A percentile compares a stretch with the other conserved stretches of the same genome.
phyloP scores from a whole-genome alignment of 306 rosid genomes.

The Vigna reflexopilosa region DNA sequence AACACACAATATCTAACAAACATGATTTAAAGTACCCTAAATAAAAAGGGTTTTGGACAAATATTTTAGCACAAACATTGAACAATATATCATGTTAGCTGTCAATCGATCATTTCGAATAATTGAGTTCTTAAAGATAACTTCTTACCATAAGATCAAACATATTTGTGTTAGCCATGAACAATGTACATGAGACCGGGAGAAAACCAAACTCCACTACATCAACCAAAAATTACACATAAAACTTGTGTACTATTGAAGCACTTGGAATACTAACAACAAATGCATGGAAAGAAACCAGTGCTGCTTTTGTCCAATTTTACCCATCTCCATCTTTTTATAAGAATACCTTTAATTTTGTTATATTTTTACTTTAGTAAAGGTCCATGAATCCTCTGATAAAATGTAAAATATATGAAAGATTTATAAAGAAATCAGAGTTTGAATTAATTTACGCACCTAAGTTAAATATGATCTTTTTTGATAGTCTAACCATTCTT shows the following conservation, averaged over 20 bases:
- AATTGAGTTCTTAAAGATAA: slow-evolving; percentile 23
- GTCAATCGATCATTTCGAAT: slow-evolving; percentile 4
- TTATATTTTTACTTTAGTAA: not conserved
- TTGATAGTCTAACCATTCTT: not conserved
- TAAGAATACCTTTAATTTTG: no score
- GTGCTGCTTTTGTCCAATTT: not conserved
- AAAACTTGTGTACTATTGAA: not conserved
- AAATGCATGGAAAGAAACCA: not conserved
- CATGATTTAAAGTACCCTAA: slow-evolving; percentile 12
- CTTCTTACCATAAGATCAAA: slow-evolving; percentile 16
- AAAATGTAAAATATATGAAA: not conserved
- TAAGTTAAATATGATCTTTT: slow-evolving; percentile 10
- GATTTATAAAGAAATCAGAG: not conserved
- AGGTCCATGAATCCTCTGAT: not conserved
- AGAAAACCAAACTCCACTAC: slow-evolving; percentile 13
- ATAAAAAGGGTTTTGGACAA: not conserved
- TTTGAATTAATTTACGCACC: not conserved
- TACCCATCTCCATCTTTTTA: not conserved
- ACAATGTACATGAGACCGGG: slow-evolving; percentile 21
- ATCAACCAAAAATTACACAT: not conserved
- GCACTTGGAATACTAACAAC: not conserved
- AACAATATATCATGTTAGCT: slow-evolving; percentile 25
- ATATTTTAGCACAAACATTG: slow-evolving; percentile 6
- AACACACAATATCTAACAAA: no score
- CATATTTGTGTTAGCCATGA: slow-evolving; percentile 9